Evolutionary conservation across 2,329 filamentous ascomycete species (phyloP).

Genomic region (Penicillium palitans): DNA sequence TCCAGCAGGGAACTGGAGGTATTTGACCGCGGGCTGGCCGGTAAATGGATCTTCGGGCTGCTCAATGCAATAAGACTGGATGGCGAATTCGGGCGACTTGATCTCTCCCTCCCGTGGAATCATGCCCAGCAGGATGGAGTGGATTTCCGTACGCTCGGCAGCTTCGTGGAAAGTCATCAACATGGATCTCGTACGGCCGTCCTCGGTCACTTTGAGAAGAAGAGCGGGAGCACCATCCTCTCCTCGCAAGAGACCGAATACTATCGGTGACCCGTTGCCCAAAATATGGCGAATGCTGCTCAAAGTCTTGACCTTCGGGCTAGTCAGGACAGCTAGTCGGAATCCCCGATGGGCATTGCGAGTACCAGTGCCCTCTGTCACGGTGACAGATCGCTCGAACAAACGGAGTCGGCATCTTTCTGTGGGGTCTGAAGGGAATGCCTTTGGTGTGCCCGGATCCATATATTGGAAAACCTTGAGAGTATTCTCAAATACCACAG

Average conservation of each 20-base stretch:
- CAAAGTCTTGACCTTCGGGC: constrained; percentile 72
- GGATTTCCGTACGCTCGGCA: constrained; percentile 69
- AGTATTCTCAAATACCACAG: constrained; percentile 65
- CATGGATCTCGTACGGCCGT: constrained; percentile 67
- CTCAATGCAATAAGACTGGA: constrained; percentile 65
- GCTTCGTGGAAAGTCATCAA: constrained; percentile 74
- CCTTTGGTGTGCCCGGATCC: constrained; percentile 68
- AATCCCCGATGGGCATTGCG: constrained; percentile 76
- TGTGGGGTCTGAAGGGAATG: constrained; percentile 74
- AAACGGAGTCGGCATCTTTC: constrained; percentile 70
- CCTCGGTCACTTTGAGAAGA: constrained; percentile 69
- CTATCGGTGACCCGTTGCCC: constrained; percentile 64
- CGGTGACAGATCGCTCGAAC: constrained; percentile 69
- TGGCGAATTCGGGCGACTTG: constrained; percentile 67
- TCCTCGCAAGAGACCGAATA: constrained; percentile 74
- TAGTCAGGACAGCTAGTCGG: constrained; percentile 75
- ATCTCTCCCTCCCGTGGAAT: constrained; percentile 67
- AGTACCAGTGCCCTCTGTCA: constrained; percentile 70
- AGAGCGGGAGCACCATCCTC: constrained; percentile 70
- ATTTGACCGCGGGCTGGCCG: constrained; percentile 31
- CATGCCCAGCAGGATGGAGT: constrained; percentile 72
- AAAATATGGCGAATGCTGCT: constrained; percentile 74
- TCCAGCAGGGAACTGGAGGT: constrained; percentile 41
- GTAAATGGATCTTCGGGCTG: constrained; percentile 42
- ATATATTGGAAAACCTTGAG: constrained; percentile 78